Evolutionary conservation across 352 stramenopile genomes (phyloP).

Genomic region (Pythium sp.): DNA sequence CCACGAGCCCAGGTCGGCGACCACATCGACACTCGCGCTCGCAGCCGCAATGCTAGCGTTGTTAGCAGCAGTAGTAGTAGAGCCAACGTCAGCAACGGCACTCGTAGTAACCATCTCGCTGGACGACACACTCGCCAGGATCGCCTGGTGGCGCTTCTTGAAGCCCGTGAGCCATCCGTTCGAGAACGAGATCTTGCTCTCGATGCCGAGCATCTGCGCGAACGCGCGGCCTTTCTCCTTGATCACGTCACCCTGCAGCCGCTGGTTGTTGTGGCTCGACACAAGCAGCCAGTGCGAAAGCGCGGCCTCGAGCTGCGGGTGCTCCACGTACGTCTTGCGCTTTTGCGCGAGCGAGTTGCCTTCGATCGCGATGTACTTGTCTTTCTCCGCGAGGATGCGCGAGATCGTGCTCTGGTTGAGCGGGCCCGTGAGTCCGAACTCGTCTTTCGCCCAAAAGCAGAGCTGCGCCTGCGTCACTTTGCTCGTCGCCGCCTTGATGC

Average conservation of each 20-base stretch:
- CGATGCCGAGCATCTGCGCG: slow-evolving; percentile 21
- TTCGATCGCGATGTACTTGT: slow-evolving; percentile 26
- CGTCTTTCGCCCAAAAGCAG: slow-evolving; percentile 25
- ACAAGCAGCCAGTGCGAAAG: slow-evolving; percentile 30
- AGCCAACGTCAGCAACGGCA: not conserved
- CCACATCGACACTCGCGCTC: too few relatives aligned
- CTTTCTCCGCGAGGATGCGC: slow-evolving; percentile 24
- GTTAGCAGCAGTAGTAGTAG: not conserved
- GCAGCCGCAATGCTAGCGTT: not conserved
- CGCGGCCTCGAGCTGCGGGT: slow-evolving; percentile 25
- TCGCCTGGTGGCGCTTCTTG: slow-evolving; percentile 25
- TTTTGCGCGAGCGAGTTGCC: slow-evolving; percentile 21
- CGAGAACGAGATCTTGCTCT: slow-evolving; percentile 29
- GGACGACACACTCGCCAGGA: slow-evolving; percentile 2
- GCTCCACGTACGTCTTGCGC: slow-evolving; percentile 21
- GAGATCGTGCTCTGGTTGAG: slow-evolving; percentile 27
- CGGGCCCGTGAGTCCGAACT: slow-evolving; percentile 21
- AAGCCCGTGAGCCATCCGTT: slow-evolving; percentile 31
- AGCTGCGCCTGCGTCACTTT: slow-evolving; percentile 28
- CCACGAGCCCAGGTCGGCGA: slow-evolving; percentile 7
- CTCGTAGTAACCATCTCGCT: not conserved
- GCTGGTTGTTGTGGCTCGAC: slow-evolving; percentile 21
- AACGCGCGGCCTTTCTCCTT: slow-evolving; percentile 28
- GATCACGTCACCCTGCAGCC: slow-evolving; percentile 28
- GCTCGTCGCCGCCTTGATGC: slow-evolving; percentile 12